phyloP scores from a whole-genome alignment of 176 grass and related monocot species.

The Hordeum vulgare region MorexV3_pseudomolecules_assembly NC_058524.1:44059440-44059939 shows the following conservation, averaged over 20 bases:
- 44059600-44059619: neutral
- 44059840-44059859: constrained; percentile 14
- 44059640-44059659: constrained; percentile 1
- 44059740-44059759: constrained; percentile 52
- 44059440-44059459: neutral
- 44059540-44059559: no score
- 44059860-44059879: neutral
- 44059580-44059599: neutral
- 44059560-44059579: neutral
- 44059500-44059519: no score
- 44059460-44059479: neutral
- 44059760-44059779: constrained; percentile 14
- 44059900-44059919: neutral
- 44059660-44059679: neutral
- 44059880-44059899: neutral
- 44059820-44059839: neutral
- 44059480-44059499: neutral
- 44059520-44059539: no score
- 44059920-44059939: neutral
- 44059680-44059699: neutral
- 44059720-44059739: constrained; percentile 31
- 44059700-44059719: constrained; percentile 12
- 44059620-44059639: neutral
- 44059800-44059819: constrained; percentile 30
- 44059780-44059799: neutral